Conservation (phyloP, 2,329 filamentous ascomycete genomes). For the Penicillium aurantiogriseum region DNA sequence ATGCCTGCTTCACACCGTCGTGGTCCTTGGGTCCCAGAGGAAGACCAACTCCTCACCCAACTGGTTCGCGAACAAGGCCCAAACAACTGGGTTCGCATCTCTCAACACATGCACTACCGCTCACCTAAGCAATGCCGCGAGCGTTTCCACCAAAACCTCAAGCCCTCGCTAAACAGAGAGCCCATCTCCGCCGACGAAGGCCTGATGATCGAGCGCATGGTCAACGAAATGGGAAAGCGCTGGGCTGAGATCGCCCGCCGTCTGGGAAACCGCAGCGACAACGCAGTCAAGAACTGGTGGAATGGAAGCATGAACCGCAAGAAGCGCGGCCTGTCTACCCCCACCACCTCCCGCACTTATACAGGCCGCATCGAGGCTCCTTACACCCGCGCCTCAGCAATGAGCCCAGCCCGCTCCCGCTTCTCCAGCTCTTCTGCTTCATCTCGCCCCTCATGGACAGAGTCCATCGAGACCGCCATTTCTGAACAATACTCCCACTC, state of each 20-base stretch:
- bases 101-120: constrained; percentile 69
- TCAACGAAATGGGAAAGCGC: constrained; percentile 74
- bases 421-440: constrained; percentile 28
- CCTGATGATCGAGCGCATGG: constrained; percentile 71
- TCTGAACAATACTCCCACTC: constrained; percentile 19
- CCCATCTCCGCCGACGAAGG: constrained; percentile 72
- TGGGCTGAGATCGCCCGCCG: constrained; percentile 91
- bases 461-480: constrained; percentile 15
- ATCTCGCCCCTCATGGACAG: constrained; percentile 25
- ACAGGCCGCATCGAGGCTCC: constrained; percentile 41
- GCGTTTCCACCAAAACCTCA: constrained; percentile 90
- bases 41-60: constrained; percentile 69
- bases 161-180: constrained; percentile 69
- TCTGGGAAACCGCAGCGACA: constrained; percentile 83
- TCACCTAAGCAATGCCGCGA: constrained; percentile 95
- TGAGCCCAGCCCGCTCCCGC: constrained; percentile 32
- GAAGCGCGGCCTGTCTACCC: constrained; percentile 48
- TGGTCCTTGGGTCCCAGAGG: constrained; percentile 78
- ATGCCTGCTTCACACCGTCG: constrained; percentile 60
- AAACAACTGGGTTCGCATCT: constrained; percentile 88
- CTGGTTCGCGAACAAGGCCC: constrained; percentile 71
- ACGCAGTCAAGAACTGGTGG: constrained; percentile 98
- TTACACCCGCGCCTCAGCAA: constrained; percentile 35
- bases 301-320: constrained; percentile 88
- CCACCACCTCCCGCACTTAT: constrained; percentile 36